A percentile compares a stretch with the other conserved stretches of the same genome.
These are phyloP conservation scores for Aspergillus haitiensis DNA, from an alignment of 495 filamentous ascomycete genomes.

Conservation along the genomic window DNA sequence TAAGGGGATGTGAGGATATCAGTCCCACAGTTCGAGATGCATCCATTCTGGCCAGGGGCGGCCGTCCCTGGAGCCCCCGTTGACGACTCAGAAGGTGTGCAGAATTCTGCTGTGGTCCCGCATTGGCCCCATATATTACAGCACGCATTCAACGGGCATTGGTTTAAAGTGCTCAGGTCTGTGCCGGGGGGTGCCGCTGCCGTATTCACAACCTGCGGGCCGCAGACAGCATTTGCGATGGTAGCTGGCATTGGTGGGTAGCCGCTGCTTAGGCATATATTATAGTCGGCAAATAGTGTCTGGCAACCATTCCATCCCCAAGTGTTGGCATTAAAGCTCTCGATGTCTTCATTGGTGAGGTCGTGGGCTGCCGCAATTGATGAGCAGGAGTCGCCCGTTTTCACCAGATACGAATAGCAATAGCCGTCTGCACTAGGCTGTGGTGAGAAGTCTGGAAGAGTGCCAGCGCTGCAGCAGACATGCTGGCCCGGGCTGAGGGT, in stretches of 20 bases:
- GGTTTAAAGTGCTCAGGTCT: not conserved
- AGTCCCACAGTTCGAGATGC: not conserved
- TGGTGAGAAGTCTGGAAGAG: no score
- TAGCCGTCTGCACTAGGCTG: not conserved
- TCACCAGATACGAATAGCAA: not conserved
- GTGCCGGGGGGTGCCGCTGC: not conserved
- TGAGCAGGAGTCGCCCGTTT: not conserved
- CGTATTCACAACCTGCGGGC: not conserved
- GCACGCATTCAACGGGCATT: conserved; percentile 1
- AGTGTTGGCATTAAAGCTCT: conserved; percentile 42
- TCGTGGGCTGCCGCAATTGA: not conserved
- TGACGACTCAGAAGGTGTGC: not conserved
- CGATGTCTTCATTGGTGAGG: conserved; percentile 28
- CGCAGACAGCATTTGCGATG: not conserved
- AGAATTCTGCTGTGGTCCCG: conserved; percentile 1
- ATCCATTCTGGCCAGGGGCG: not conserved
- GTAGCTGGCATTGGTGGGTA: not conserved
- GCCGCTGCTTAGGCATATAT: not conserved
- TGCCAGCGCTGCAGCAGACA: no score
- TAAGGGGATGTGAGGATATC: not conserved
- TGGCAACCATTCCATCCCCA: conserved; percentile 22
- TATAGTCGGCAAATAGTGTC: not conserved
- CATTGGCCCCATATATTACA: conserved; percentile 1
- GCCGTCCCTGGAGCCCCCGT: not conserved
- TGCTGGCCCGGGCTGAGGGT: not conserved